Percentiles rank a stretch among this genome's conserved stretches.
Conservation (phyloP, 805 yeast species). For the Myxozyma neotropica region DNA sequence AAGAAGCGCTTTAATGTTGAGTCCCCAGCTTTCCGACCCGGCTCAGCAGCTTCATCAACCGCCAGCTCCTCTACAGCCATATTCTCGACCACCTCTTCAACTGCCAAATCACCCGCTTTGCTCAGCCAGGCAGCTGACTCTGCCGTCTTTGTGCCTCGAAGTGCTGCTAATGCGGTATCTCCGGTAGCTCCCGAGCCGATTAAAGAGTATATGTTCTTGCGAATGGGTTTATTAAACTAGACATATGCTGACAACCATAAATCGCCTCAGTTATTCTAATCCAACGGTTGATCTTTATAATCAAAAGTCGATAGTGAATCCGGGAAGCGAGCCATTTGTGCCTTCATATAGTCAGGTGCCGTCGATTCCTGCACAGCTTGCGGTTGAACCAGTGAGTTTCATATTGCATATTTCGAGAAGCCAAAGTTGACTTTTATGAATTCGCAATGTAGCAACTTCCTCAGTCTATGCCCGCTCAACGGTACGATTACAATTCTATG, state of each 20-base stretch:
- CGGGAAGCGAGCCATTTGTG: conserved; percentile 10
- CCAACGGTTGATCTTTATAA: conserved; percentile 13
- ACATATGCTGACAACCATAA: not conserved
- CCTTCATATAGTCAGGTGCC: conserved; percentile 15
- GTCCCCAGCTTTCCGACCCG: conserved; percentile 59
- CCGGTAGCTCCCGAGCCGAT: not conserved
- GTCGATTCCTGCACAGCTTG: conserved; percentile 7
- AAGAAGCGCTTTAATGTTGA: conserved; percentile 58
- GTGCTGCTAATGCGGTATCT: conserved; percentile 25
- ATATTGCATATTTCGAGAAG: not conserved
- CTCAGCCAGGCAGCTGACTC: conserved; percentile 30
- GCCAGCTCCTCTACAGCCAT: conserved; percentile 20
- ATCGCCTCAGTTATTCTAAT: not conserved
- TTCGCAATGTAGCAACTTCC: not conserved
- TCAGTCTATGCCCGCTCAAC: conserved; percentile 1
- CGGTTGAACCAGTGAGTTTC: conserved; percentile 13
- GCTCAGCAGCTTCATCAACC: conserved; percentile 11
- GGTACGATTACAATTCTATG: conserved; percentile 22
- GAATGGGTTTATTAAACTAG: not conserved
- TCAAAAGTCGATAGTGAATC: conserved; percentile 6
- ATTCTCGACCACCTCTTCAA: no score
- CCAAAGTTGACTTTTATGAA: not conserved
- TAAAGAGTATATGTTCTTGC: conserved; percentile 2
- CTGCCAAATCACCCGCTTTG: conserved; percentile 12
- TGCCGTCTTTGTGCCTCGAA: conserved; percentile 42